phyloP scores from a whole-genome alignment of 2,329 filamentous ascomycete species.

The Cladosporium velox region DNA sequence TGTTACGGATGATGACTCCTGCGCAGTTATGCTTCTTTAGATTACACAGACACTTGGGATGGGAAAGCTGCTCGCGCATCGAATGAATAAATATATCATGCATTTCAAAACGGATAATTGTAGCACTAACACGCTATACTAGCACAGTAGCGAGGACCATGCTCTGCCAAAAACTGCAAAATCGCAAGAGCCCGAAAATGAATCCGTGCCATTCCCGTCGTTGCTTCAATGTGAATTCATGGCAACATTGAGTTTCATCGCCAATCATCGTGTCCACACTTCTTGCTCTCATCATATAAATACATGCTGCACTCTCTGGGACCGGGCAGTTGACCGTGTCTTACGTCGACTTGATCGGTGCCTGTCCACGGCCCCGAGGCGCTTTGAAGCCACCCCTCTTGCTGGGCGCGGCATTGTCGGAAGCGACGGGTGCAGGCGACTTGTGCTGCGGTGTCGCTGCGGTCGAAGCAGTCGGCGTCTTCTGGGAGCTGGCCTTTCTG shows the following conservation, averaged over 20 bases:
- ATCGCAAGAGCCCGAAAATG: neutral
- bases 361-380: slow-evolving; percentile 2
- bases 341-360: slow-evolving; percentile 8
- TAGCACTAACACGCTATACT: slow-evolving; percentile 9
- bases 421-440: neutral
- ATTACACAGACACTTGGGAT: too few species aligned
- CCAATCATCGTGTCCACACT: neutral
- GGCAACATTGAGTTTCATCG: neutral
- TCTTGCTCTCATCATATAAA: slow-evolving; percentile 5
- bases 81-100: neutral
- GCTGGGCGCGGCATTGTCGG: slow-evolving; percentile 12
- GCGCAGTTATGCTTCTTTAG: too few species aligned
- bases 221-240: neutral
- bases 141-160: slow-evolving; percentile 16
- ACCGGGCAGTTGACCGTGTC: neutral
- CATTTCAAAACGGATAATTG: slow-evolving; percentile 6
- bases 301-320: neutral
- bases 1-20: too few species aligned
- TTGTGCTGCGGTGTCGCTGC: slow-evolving; percentile 12
- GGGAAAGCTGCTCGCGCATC: neutral
- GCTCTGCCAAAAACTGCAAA: slow-evolving; percentile 10
- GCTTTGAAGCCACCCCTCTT: slow-evolving; percentile 18
- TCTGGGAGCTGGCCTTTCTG: slow-evolving; percentile 23
- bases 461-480: slow-evolving; percentile 11
- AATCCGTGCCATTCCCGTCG: neutral